Evolutionary conservation across 192 early-diverging fungal genomes (phyloP).

Genomic region (Phlyctochytrium bullatum): DNA sequence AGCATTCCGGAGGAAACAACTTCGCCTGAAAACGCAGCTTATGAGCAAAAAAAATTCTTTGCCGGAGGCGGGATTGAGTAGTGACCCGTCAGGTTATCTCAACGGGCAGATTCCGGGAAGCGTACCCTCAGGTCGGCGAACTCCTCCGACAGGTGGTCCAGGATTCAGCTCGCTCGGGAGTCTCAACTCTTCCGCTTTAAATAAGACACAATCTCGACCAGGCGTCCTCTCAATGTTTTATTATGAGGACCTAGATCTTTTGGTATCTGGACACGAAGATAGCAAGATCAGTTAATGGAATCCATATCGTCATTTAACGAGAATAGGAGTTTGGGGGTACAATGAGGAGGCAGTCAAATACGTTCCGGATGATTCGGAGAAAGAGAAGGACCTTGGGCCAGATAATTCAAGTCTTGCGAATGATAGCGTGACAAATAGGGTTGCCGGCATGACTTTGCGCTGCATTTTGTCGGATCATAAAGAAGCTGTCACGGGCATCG

Average conservation of each 20-base stretch:
- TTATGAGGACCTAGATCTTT: conserved; percentile 54
- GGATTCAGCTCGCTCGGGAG: too few species aligned
- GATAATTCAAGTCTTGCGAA: conserved; percentile 9
- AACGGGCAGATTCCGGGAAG: too few species aligned
- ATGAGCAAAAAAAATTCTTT: not conserved
- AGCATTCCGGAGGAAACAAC: conserved; percentile 26
- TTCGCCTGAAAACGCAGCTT: conserved; percentile 7
- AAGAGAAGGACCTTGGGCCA: conserved; percentile 22
- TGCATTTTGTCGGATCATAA: conserved; percentile 48
- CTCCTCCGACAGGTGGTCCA: too few species aligned
- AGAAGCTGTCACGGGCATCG: conserved; percentile 49
- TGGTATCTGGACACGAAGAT: conserved; percentile 57
- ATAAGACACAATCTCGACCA: conserved; percentile 16
- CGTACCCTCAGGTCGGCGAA: too few species aligned
- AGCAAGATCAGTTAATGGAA: conserved; percentile 42
- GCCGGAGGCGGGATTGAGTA: too few species aligned
- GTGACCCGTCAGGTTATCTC: too few species aligned
- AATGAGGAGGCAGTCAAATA: conserved; percentile 52
- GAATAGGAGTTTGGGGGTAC: conserved; percentile 54
- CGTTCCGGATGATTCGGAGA: conserved; percentile 29
- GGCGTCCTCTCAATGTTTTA: conserved; percentile 48
- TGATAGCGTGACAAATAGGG: conserved; percentile 52
- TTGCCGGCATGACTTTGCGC: conserved; percentile 55
- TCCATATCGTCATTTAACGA: not conserved
- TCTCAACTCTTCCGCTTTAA: too few species aligned